Percentiles rank a stretch among this genome's conserved stretches.
These are phyloP conservation scores for Pseudonitzschia delicatissima DNA, from an alignment of 108 stramenopile genomes.

Conservation along the genomic window DNA sequence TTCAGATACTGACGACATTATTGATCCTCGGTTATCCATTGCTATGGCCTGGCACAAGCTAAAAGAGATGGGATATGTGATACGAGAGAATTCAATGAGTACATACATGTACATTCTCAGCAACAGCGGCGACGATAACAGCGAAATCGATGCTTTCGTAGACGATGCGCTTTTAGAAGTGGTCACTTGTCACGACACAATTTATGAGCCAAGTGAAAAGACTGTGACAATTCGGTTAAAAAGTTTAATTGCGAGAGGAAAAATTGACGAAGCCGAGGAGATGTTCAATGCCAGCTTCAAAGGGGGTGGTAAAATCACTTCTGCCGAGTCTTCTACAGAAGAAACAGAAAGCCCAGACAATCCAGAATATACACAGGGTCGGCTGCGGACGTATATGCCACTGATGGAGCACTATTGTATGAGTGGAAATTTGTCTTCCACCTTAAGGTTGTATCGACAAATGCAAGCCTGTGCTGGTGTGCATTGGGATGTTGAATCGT, in stretches of 20 bases:
- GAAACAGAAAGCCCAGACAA: background rate
- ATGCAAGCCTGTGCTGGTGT: slow-evolving; percentile 58
- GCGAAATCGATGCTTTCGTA: background rate
- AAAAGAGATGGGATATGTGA: slow-evolving; percentile 40
- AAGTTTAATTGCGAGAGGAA: slow-evolving; percentile 49
- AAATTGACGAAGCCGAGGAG: slow-evolving; percentile 64
- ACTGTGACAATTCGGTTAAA: slow-evolving; percentile 70
- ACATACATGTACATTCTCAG: slow-evolving; percentile 59
- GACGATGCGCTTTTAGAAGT: slow-evolving; percentile 52
- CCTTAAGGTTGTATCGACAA: slow-evolving; percentile 49
- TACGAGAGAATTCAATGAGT: slow-evolving; percentile 35
- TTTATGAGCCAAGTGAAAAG: slow-evolving; percentile 73
- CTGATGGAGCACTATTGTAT: slow-evolving; percentile 64
- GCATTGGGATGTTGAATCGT: slow-evolving; percentile 66
- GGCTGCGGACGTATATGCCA: slow-evolving; percentile 78
- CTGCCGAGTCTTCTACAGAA: background rate
- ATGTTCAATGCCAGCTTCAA: slow-evolving; percentile 42
- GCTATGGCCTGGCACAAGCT: slow-evolving; percentile 55
- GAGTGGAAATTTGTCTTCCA: slow-evolving; percentile 44
- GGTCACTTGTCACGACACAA: slow-evolving; percentile 69
- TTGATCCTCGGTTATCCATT: slow-evolving; percentile 17
- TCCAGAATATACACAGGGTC: slow-evolving; percentile 14
- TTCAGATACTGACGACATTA: background rate
- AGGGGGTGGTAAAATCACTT: background rate
- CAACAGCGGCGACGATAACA: background rate